Evolutionary conservation across 768 basidiomycete genomes (phyloP), one percentile per base, ranked within the genome.

Genomic region (Infundibulicybe gibba): DNA sequence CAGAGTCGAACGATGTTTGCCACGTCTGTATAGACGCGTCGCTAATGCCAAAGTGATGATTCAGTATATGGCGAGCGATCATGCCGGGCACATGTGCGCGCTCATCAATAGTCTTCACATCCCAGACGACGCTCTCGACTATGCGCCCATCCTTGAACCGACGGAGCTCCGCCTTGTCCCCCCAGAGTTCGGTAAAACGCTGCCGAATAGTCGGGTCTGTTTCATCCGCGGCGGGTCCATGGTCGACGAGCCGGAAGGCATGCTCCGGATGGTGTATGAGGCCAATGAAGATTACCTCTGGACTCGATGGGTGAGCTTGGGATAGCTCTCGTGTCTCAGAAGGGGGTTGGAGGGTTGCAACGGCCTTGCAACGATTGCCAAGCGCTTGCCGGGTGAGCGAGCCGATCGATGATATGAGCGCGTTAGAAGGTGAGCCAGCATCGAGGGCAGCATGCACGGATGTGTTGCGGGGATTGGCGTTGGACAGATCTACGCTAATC

Each of bases 81-180:
- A 79, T 74, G 12, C 72, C 68, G 0, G 93, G 92, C 21, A 98
- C 82, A 50, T 84, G 78, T 0, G 82, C 73, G 20, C 90, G 83
- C 50, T 93, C 90, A 43, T 95, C 92, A 0, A 78, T 75, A 2
- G 80, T 85, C 50, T 80, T 77, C 6, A 91, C 81, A 15, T 97
- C 87, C 97, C 97, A 99, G 2, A 98, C 94, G n/a, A 97, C 92
- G 54, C 88, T 91, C 64, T 97, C 93, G 5, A 79, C 60, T 51
- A 98, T 97, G 14, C 86, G 78, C 1, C 95, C 95, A 56, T 99
- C 94, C 64, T 97, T 94, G 74, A 99, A 99, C 33, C 94, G 80
- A 5, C 97, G 79, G 14, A 97, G 71, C 59, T 98, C 95, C 0
- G 94, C 85, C 63, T 93, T 95, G 33, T 79, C 70, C 0, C 94